A percentile compares a stretch with the other conserved stretches of the same genome.
These are phyloP conservation scores for Globisporangium echinulatum DNA, from an alignment of 352 stramenopile species.

Conservation along the genomic window DNA sequence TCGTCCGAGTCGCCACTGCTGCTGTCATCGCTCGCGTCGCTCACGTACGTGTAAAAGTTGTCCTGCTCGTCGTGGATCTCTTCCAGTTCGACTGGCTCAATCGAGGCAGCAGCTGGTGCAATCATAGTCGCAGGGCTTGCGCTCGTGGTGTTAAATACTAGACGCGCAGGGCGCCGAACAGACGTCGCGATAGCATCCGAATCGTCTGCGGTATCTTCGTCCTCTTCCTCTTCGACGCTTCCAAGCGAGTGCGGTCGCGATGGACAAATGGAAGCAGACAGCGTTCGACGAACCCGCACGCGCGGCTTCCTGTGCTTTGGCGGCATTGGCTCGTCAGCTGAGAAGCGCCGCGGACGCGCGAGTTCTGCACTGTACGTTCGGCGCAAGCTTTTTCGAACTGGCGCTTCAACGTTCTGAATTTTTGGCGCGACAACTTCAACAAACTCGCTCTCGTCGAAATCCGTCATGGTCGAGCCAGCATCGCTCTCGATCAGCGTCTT, in stretches of 20 bases:
- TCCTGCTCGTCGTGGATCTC: slow-evolving; percentile 17
- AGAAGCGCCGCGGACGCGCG: slow-evolving; percentile 8
- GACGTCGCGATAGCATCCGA: too few relatives aligned
- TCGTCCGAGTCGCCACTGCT: slow-evolving; percentile 5
- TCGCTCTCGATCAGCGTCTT: slow-evolving; percentile 34
- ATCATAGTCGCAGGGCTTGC: too few relatives aligned
- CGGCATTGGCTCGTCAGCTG: slow-evolving; percentile 4
- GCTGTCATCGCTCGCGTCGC: slow-evolving; percentile 11
- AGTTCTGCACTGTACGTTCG: not conserved
- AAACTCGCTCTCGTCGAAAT: slow-evolving; percentile 16
- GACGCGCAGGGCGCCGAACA: too few relatives aligned
- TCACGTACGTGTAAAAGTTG: slow-evolving; percentile 13
- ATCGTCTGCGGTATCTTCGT: slow-evolving; percentile 29
- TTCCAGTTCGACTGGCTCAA: slow-evolving; percentile 5
- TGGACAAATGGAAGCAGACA: slow-evolving; percentile 25
- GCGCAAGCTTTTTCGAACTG: not conserved
- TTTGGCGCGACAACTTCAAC: too few relatives aligned
- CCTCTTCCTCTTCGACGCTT: slow-evolving; percentile 24
- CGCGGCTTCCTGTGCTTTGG: slow-evolving; percentile 1
- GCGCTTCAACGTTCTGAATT: too few relatives aligned
- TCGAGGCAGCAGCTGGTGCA: not conserved
- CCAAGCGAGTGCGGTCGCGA: slow-evolving; percentile 13
- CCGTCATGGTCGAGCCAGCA: slow-evolving; percentile 21
- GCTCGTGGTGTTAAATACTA: too few relatives aligned
- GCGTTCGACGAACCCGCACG: slow-evolving; percentile 7